Percentiles rank a stretch among this genome's conserved stretches.
These are phyloP conservation scores for Mycena crocata DNA, from an alignment of 768 basidiomycete genomes.

Conservation along the genomic window DNA sequence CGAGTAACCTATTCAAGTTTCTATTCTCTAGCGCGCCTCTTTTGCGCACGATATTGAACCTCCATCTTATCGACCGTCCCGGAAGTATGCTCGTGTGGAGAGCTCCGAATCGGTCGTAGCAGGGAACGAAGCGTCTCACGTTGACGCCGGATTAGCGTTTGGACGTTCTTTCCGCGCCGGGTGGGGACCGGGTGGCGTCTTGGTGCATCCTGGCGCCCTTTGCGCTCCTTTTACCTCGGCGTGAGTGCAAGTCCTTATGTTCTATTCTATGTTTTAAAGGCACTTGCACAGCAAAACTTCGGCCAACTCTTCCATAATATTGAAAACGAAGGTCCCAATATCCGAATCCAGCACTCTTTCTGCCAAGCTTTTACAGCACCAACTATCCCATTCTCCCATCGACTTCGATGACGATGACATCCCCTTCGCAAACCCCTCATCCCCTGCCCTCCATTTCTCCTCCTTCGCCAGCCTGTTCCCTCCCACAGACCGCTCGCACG, in stretches of 20 bases:
- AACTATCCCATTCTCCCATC: conserved; percentile 80
- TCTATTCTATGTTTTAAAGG: conserved; percentile 20
- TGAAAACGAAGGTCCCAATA: conserved; percentile 58
- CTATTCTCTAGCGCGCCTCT: conserved; percentile 69
- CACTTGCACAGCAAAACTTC: conserved; percentile 58
- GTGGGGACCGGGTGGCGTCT: conserved; percentile 85
- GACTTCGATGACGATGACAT: conserved; percentile 74
- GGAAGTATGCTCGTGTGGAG: conserved; percentile 84
- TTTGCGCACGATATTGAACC: conserved; percentile 82
- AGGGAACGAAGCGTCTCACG: conserved; percentile 71
- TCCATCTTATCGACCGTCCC: conserved; percentile 75
- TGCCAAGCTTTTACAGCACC: conserved; percentile 78
- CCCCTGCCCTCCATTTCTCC: conserved; percentile 73
- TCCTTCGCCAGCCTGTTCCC: conserved; percentile 82
- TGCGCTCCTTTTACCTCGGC: conserved; percentile 64
- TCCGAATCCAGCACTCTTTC: conserved; percentile 55
- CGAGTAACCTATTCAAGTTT: conserved; percentile 2
- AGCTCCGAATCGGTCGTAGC: conserved; percentile 72
- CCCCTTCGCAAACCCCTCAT: conserved; percentile 75
- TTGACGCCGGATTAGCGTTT: conserved; percentile 87
- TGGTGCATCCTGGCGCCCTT: conserved; percentile 83
- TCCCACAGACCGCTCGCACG: conserved; percentile 74
- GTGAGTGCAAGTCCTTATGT: conserved; percentile 54
- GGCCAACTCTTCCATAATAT: conserved; percentile 73
- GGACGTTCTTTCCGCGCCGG: conserved; percentile 91